Base-by-base conservation (phyloP, 495 filamentous ascomycete species). In the Aspergillus hancockii region DNA sequence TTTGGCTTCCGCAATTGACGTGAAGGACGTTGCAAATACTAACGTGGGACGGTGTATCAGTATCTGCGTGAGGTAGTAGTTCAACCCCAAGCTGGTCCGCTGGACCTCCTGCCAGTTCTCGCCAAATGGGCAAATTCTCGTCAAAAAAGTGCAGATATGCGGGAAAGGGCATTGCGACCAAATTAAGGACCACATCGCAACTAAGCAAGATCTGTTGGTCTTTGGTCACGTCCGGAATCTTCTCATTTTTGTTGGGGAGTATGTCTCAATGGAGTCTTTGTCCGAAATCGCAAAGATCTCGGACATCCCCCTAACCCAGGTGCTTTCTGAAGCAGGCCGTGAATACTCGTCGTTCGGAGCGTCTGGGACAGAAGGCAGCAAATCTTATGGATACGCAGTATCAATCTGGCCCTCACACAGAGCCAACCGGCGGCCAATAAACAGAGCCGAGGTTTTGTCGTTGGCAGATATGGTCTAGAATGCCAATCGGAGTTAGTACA, bases 91-190 rank as follows among this genome's bases (percentile, higher is more conserved):
- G 19, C 25, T 19, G 16, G 22, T 4, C 4, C 46, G 46, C 19
- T 49, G 46, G 46, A 49, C 25, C 46, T 49, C 46, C 25, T 49
- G 46, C 46, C 46, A 49, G 16, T 12, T 25, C 22, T 49, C 46
- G 9, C 19, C 46, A 4, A 49, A n/a, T 12, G 46, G 46, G 14
- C 19, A 25, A 4, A 12, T 49, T 18, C 4, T 6, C 5, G 14
- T 49, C 46, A 4, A 21, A 25, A 23, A 49, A 49, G 46, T 49
- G 19, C 16, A 49, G 46, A 23, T 49, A 23, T 12, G 14, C 4
- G 5, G 46, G 46, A 9, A 49, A 9, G 4, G 9, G 4, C 14
- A 19, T 2, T 12, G 19, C 46, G 5, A 49, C 22, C 2, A 18
- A 19, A 6, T 49, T 23, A 2, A 49, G 46, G 2, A 2, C n/a